Evolutionary conservation across 78 protist species (phyloP), one percentile per base, ranked within the genome.

Genomic region (Dictyostelium capitatum): DNA sequence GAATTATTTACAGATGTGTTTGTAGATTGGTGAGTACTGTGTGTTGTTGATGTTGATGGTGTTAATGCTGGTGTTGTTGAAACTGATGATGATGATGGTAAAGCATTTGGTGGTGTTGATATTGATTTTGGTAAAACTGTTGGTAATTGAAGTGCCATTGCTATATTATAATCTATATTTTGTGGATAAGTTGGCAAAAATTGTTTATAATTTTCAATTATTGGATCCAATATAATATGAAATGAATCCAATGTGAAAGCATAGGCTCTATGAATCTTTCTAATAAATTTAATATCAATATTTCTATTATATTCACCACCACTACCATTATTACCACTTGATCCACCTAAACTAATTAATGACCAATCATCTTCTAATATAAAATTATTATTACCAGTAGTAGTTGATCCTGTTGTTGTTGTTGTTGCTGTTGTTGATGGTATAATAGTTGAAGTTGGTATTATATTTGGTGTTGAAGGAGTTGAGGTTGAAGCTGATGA

Each of bases 281-380:
- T 90, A 17, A 90, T 84, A 73, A 90, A 90, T 19, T 90, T 90
- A 10, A 90, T 90, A 79, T 90, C 95, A n/a, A 90, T 90, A 32
- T 74, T 82, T 65, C 89, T 64, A 9, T 74, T 9, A 15, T 72
- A 74, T 17, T 82, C 91, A 46, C 83, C 83, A 37, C 15, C 23
- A 37, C 43, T 37, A 37, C 43, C 43, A 37, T 37, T 37, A 37
- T 37, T 37, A 23, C 69, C 69, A 1, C 25, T 30, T 6, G 32
- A 25, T 50, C 83, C 54, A 9, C 95, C 95, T 1, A 90, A 51
- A 37, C 81, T 70, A 17, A 90, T 90, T 48, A 90, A 41, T 23
- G 95, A 90, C 95, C 95, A 90, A 62, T 84, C 92, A 59, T 84
- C 92, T 6, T 53, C 82, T 19, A 51, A 14, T 59, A 59, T 30